Evolutionary conservation across 352 stramenopile species (phyloP).

Genomic region (Pythium angustatum): DNA sequence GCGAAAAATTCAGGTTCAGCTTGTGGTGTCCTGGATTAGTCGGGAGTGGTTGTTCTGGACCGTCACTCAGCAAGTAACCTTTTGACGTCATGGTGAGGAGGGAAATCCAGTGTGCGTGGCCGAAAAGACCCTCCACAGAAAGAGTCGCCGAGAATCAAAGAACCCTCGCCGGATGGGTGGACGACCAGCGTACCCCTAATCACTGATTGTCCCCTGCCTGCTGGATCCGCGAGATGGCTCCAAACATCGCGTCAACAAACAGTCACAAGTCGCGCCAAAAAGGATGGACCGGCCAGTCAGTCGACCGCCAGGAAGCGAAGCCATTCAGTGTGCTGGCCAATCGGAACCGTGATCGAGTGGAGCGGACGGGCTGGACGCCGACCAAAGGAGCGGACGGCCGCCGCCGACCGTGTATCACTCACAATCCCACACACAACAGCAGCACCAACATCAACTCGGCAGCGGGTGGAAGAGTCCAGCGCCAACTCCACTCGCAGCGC

Average conservation of each 20-base stretch:
- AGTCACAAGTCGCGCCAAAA: slow-evolving; percentile 9
- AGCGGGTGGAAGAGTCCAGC: slow-evolving; percentile 27
- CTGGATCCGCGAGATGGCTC: slow-evolving; percentile 26
- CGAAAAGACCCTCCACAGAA: slow-evolving; percentile 11
- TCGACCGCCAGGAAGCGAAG: slow-evolving; percentile 12
- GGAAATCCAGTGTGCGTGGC: slow-evolving; percentile 21
- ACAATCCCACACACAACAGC: slow-evolving; percentile 10
- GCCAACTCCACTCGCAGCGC: slow-evolving; percentile 20
- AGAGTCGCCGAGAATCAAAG: slow-evolving; percentile 13
- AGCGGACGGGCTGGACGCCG: slow-evolving; percentile 24
- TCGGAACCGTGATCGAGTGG: slow-evolving; percentile 14
- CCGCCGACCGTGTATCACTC: slow-evolving; percentile 22
- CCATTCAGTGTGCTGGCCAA: slow-evolving; percentile 18
- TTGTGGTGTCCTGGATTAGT: neutral
- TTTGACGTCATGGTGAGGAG: neutral
- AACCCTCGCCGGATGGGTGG: slow-evolving; percentile 10
- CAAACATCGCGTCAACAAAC: slow-evolving; percentile 15
- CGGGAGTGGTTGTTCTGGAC: slow-evolving; percentile 1
- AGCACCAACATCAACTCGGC: slow-evolving; percentile 31
- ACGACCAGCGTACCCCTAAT: slow-evolving; percentile 29
- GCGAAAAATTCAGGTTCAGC: slow-evolving; percentile 12
- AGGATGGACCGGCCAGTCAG: slow-evolving; percentile 23
- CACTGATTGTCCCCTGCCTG: slow-evolving; percentile 5
- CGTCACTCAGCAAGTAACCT: neutral
- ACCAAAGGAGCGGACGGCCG: neutral